Base-by-base conservation (phyloP, 345 rosid species). In the Heritiera fomes region DNA sequence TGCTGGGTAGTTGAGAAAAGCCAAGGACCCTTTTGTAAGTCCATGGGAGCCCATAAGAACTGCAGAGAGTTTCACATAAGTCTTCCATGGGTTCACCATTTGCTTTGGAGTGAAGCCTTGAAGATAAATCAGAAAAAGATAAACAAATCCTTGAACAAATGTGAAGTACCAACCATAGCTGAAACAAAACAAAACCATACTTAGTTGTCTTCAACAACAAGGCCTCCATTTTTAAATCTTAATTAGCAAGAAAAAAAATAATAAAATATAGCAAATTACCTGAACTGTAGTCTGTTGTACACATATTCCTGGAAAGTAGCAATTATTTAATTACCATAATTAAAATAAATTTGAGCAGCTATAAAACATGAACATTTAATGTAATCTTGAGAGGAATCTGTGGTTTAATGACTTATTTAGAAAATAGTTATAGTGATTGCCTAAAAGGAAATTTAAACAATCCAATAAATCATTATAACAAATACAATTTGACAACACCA, bases 81-180 rank as follows among this genome's bases (percentile, higher is more conserved):
- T 91, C 81, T 87, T 90, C 99, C 97, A 93, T 3, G 99, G 98
- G 73, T 95, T 95, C 84, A 91, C 98, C 79, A 93, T 95, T 55
- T 95, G 93, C 85, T 95, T 93, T 30, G 91, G 82, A 80, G 90
- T 89, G 89, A 93, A 95, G 46, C 98, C 98, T 87, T 91, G 98
- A 66, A 95, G 86, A 83, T 93, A 93, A 80, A 95, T 91, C 18
- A 95, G 90, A 15, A 81, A 72, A 81, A 95, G 82, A 87, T 95
- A 95, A 45, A 95, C 98, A 80, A 95, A 93, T 82, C 98, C 98
- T 90, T 95, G 98, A 47, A 95, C 85, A 80, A 95, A 95, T 6
- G 98, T 95, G 90, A 95, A 95, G 78, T 95, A 93, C 98, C 98
- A 95, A 12, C 98, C 98, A 81, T 93, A 95, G 92, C 98, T 95